Percentiles rank a stretch among this genome's conserved stretches.
These are phyloP conservation scores for Penicillium steckii DNA, from an alignment of 495 filamentous ascomycete genomes.

Conservation along the genomic window DNA sequence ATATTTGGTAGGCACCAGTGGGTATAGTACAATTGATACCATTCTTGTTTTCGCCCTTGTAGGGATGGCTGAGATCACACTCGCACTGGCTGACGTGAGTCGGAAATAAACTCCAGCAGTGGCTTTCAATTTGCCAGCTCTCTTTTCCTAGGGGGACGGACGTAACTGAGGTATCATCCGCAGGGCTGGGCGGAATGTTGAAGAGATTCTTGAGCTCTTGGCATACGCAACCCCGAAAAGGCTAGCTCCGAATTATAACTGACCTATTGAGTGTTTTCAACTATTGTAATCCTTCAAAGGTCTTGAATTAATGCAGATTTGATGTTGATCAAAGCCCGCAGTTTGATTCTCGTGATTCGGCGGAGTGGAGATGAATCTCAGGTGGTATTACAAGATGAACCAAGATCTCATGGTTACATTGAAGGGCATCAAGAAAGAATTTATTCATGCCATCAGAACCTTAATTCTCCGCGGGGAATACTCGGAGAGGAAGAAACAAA, in stretches of 20 bases:
- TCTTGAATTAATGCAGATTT: background rate
- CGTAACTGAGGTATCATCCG: background rate
- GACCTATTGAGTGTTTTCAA: too few relatives aligned
- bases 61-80: too few relatives aligned
- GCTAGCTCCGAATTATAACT: too few relatives aligned
- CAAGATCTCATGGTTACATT: background rate
- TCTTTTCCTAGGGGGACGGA: too few relatives aligned
- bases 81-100: too few relatives aligned
- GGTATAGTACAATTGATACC: too few relatives aligned
- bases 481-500: background rate
- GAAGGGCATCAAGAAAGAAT: background rate
- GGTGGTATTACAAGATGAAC: background rate
- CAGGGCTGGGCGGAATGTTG: background rate
- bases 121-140: background rate
- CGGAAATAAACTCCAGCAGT: too few relatives aligned
- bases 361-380: background rate
- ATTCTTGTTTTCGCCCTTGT: too few relatives aligned
- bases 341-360: background rate
- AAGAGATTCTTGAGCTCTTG: background rate
- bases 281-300: background rate
- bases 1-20: too few relatives aligned
- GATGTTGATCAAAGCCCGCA: background rate
- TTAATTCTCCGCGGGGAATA: background rate
- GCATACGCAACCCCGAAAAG: background rate
- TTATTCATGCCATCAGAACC: background rate